phyloP scores from a whole-genome alignment of 495 filamentous ascomycete species.

The Cenococcum geophilum region DNA sequence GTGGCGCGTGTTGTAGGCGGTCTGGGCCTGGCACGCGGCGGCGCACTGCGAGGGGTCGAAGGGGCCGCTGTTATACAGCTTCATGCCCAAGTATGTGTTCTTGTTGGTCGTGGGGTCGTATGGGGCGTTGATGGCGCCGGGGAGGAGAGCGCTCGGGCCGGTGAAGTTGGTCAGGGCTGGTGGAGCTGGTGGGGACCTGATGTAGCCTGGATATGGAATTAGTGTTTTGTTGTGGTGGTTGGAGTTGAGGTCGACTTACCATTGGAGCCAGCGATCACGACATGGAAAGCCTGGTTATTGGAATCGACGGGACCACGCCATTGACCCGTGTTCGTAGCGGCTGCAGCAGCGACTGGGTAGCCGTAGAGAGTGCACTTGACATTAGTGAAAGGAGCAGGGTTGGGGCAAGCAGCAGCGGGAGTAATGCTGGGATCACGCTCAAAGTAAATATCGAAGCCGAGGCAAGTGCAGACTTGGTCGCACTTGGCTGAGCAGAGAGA shows the following conservation, averaged over 20 bases:
- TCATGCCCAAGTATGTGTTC: constrained; percentile 42
- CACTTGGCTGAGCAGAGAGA: constrained; percentile 15
- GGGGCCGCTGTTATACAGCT: constrained; percentile 40
- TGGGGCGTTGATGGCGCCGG: constrained; percentile 43
- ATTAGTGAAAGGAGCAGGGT: constrained; percentile 19
- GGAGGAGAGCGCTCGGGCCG: constrained; percentile 27
- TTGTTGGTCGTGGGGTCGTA: constrained; percentile 4
- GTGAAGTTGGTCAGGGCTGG: constrained; percentile 29
- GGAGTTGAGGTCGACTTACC: constrained; percentile 1
- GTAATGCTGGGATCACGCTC: constrained; percentile 14
- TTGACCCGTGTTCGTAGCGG: constrained; percentile 22
- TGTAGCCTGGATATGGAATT: constrained; percentile 8
- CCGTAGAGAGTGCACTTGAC: constrained; percentile 24
- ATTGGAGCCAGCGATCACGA: constrained; percentile 26
- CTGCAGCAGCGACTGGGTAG: constrained; percentile 8
- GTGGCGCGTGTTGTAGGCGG: constrained; percentile 30
- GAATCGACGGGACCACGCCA: constrained; percentile 16
- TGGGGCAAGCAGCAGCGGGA: constrained; percentile 10
- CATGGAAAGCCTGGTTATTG: constrained; percentile 15
- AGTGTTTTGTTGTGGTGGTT: not conserved
- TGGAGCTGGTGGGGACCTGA: constrained; percentile 24
- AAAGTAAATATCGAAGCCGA: constrained; percentile 23
- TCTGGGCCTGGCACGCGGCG: constrained; percentile 41
- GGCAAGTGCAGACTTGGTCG: constrained; percentile 12
- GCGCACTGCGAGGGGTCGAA: constrained; percentile 42